Evolutionary conservation across 164 flowering plant species (phyloP).

Genomic region (Echeveria elegans): DNA sequence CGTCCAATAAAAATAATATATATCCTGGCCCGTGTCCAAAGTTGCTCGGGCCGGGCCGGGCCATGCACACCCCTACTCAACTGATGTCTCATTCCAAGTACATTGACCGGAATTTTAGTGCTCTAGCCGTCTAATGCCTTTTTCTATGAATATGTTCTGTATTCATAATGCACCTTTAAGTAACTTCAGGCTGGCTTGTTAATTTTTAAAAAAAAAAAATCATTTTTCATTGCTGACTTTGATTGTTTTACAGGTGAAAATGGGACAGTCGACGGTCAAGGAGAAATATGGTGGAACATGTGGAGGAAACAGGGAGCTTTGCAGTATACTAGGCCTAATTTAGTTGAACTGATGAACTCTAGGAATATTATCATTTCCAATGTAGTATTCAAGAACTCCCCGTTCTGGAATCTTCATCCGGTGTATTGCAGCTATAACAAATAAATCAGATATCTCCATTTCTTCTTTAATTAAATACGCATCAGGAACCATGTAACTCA

Average conservation of each 20-base stretch:
- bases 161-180: neutral
- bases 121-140: neutral
- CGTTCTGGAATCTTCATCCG: conserved; percentile 95
- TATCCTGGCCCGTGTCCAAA: no score
- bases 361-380: conserved; percentile 72
- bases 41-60: no score
- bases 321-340: conserved; percentile 69
- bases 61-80: no score
- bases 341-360: conserved; percentile 76
- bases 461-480: neutral
- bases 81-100: neutral
- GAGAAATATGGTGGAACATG: conserved; percentile 98
- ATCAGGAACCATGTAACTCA: neutral
- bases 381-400: conserved; percentile 72
- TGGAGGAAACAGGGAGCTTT: conserved; percentile 70
- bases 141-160: neutral
- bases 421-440: conserved; percentile 77
- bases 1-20: no score
- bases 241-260: conserved; percentile 60
- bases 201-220: no score
- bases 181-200: neutral
- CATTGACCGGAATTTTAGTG: neutral
- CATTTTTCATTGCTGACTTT: neutral
- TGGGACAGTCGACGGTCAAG: conserved; percentile 98
- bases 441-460: neutral